Evolutionary conservation across 768 basidiomycete genomes (phyloP).

Genomic region (Mycena capillaripes): DNA sequence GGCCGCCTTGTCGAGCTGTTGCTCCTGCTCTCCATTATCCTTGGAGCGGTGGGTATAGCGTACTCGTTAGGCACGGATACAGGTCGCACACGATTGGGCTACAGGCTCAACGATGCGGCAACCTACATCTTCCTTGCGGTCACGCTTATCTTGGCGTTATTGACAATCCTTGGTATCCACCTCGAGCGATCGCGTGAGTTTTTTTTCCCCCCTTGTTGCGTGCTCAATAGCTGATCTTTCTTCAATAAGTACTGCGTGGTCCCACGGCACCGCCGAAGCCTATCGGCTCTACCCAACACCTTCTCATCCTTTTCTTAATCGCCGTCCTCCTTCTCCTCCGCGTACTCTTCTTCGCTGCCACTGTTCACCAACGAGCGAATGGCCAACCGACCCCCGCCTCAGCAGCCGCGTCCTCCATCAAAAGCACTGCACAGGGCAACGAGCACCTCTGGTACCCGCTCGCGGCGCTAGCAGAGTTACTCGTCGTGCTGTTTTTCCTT

Average conservation of each 20-base stretch:
- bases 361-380: constrained; percentile 29
- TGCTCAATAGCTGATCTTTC: background rate
- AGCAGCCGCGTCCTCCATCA: background rate
- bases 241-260: background rate
- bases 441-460: constrained; percentile 37
- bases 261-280: background rate
- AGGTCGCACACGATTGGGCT: constrained; percentile 15
- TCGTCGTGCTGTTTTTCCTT: constrained; percentile 28
- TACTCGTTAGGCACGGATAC: constrained; percentile 16
- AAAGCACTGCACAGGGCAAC: constrained; percentile 17
- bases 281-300: background rate
- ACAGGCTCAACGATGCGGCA: constrained; percentile 17
- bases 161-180: constrained; percentile 14
- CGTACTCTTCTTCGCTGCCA: constrained; percentile 30
- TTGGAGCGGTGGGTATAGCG: constrained; percentile 18
- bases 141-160: constrained; percentile 16
- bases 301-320: constrained; percentile 23
- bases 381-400: constrained; percentile 21
- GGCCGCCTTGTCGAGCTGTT: constrained; percentile 31
- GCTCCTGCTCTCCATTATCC: constrained; percentile 18
- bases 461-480: constrained; percentile 32
- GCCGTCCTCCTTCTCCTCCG: constrained; percentile 30
- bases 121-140: constrained; percentile 30
- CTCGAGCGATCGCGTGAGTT: constrained; percentile 27
- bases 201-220: background rate